Base-by-base conservation (phyloP, 2,329 filamentous ascomycete species). In the Simplicillium sp. region DNA sequence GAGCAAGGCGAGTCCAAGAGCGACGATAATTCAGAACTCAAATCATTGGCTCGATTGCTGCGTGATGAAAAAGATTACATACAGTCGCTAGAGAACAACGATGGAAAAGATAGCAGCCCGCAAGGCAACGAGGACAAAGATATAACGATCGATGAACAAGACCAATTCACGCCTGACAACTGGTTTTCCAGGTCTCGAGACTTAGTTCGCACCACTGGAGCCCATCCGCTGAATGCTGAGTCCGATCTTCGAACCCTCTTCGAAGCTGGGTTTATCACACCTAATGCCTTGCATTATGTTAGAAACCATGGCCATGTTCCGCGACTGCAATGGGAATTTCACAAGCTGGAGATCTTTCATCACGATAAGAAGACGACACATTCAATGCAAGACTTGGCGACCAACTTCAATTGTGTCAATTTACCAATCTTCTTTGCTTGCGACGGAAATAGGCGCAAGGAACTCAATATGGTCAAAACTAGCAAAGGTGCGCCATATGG, bases 261-360 rank as follows among this genome's bases (percentile, higher is more conserved):
- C 40, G 57, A 67, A 0, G 64, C 61, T 5, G 70, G 70, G 0
- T 51, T 73, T 1, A 68, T 72, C 44, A 75, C 71, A 0, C 69
- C 70, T 1, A 70, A 68, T 39, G 56, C 64, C 40, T 45, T 74
- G 1, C 68, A 73, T 48, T 75, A 72, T 43, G 68, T 75, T 13
- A 60, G 71, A 3, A 75, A 70, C 38, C 71, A 75, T 43, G 70
- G 68, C 14, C 52, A 66, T 4, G 71, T 76, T 1, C 72, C 71
- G 1, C 57, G 65, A 9, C 43, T 73, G 1, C 48, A 70, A 0
- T 73, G 67, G 68, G 68, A 71, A 40, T 64, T 59, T 9, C 69
- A 74, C 49, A 54, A 57, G 13, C 49, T 75, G 4, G 64, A 74
- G n/a, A 53, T 75, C 16, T 53, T 58, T 4, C 51, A 62, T 28